A percentile compares a stretch with the other conserved stretches of the same genome.
Conservation (phyloP, 148 eudicot species). For the Selenicereus undatus region DNA sequence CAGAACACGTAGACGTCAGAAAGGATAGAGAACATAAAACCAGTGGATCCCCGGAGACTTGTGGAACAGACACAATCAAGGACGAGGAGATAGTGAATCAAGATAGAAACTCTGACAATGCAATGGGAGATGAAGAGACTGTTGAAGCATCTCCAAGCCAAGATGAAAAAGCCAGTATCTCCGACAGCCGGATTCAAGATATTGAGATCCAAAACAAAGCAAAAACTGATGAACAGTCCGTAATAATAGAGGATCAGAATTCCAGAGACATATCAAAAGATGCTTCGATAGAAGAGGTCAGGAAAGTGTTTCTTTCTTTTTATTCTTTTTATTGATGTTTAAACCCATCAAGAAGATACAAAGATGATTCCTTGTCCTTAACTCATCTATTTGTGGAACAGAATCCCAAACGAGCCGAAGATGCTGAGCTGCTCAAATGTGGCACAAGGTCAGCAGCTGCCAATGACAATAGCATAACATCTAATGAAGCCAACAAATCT, state of each 20-base stretch:
- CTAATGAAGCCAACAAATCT: neutral
- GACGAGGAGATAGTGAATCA: neutral
- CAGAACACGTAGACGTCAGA: neutral
- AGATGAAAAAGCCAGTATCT: neutral
- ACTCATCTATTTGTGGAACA: neutral
- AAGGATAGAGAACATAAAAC: neutral
- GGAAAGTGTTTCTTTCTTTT: neutral
- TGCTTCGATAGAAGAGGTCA: neutral
- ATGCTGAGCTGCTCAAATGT: neutral
- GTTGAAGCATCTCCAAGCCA: neutral
- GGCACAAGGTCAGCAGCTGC: neutral
- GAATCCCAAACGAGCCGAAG: neutral
- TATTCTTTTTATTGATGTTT: neutral
- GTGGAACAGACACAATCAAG: neutral
- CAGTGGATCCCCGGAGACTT: neutral
- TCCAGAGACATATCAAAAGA: neutral
- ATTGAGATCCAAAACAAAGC: neutral
- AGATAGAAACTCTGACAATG: neutral
- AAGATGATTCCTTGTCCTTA: neutral
- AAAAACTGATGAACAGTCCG: neutral
- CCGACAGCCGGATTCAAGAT: neutral
- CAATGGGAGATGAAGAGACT: neutral
- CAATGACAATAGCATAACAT: neutral
- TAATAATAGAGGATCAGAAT: neutral
- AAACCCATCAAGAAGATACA: neutral